Conservation (phyloP, 78 protist species). For the Anaeramoeba flamelloides region DNA sequence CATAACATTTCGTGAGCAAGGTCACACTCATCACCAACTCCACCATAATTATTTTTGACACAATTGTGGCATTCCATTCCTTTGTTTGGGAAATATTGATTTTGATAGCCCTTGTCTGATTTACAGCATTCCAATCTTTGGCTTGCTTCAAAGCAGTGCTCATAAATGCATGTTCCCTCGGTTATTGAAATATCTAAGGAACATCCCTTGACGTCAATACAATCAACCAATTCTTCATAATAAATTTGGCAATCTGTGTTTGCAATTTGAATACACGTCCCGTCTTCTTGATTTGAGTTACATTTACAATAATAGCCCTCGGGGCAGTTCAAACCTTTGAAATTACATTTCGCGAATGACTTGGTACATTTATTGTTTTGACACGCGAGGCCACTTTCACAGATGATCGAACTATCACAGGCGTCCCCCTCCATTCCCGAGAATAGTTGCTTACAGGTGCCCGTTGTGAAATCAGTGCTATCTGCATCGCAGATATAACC, state of each 20-base stretch:
- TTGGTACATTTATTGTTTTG: neutral
- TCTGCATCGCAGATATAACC: neutral
- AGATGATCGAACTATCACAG: neutral
- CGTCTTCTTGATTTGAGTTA: neutral
- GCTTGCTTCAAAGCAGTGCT: neutral
- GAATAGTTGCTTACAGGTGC: neutral
- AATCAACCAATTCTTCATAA: neutral
- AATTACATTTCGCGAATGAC: neutral
- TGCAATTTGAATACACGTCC: neutral
- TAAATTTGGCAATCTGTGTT: neutral
- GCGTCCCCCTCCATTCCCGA: neutral
- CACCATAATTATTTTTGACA: neutral
- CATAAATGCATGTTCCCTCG: neutral
- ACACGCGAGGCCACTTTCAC: neutral
- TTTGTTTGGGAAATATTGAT: neutral
- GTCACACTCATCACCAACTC: neutral
- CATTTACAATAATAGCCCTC: neutral
- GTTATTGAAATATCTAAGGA: neutral
- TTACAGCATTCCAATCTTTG: neutral
- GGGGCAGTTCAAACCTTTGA: neutral
- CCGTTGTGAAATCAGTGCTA: neutral
- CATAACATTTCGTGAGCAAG: neutral
- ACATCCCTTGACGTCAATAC: neutral
- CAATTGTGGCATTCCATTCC: neutral
- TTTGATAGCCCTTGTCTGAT: neutral